Conservation (phyloP, 352 stramenopile species). For the Phytophthora nicotianae region DNA sequence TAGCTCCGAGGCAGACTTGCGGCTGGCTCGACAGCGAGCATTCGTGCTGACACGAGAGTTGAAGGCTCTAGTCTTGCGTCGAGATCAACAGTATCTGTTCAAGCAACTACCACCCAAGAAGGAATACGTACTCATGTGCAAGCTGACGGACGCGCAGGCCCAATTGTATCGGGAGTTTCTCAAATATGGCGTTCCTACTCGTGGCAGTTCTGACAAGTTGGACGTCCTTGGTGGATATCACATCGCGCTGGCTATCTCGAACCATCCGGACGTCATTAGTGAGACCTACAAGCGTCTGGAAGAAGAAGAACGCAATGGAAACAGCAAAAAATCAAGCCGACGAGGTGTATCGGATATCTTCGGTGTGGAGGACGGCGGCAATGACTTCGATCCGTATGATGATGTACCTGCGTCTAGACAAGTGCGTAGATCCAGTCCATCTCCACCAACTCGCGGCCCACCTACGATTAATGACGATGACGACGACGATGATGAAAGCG, state of each 20-base stretch:
- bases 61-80: constrained; percentile 82
- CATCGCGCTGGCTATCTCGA: constrained; percentile 87
- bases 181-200: constrained; percentile 59
- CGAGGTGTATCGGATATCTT: constrained; percentile 36
- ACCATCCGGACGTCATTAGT: constrained; percentile 85
- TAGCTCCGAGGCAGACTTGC: constrained; percentile 70
- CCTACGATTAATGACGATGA: constrained; percentile 24
- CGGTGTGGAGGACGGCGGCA: constrained; percentile 56
- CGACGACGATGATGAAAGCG: constrained; percentile 40
- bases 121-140: constrained; percentile 88
- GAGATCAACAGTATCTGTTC: constrained; percentile 87
- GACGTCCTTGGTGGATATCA: constrained; percentile 88
- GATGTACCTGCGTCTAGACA: constrained; percentile 12
- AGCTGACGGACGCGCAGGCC: constrained; percentile 76
- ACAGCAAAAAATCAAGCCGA: constrained; percentile 38
- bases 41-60: constrained; percentile 86
- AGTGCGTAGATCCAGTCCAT: neutral
- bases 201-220: constrained; percentile 51
- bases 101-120: constrained; percentile 87
- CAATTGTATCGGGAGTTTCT: constrained; percentile 81
- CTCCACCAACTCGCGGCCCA: constrained; percentile 3
- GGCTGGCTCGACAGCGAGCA: constrained; percentile 70
- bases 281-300: constrained; percentile 73
- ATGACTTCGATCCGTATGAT: constrained; percentile 54
- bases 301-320: constrained; percentile 50